phyloP scores from a whole-genome alignment of 495 filamentous ascomycete species.

The Daldinia vernicosa region DNA sequence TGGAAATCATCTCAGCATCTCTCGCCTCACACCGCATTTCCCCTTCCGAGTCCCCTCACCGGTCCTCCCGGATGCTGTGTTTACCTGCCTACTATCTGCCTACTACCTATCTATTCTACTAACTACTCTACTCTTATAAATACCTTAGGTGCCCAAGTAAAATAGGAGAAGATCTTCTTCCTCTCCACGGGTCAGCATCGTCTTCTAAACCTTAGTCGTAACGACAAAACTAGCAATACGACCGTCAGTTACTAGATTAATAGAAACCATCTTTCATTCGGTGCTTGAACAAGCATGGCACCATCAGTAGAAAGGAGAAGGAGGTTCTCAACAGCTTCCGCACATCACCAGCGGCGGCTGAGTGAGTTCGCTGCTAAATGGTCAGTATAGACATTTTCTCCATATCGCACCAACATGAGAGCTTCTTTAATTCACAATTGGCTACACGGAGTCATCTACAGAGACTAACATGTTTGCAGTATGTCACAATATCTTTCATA shows the following conservation, averaged over 20 bases:
- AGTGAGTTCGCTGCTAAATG: constrained; percentile 39
- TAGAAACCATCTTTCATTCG: constrained; percentile 4
- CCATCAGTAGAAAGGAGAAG: constrained; percentile 30
- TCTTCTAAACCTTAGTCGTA: neutral
- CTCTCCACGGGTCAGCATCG: neutral
- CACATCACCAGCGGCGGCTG: constrained; percentile 30
- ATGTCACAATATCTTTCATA: constrained; percentile 9
- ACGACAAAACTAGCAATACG: neutral
- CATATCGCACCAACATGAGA: neutral
- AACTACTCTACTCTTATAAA: neutral
- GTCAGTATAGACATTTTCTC: constrained; percentile 22
- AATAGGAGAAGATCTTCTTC: neutral
- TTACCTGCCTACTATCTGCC: neutral
- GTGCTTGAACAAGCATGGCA: constrained; percentile 22
- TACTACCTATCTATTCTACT: neutral
- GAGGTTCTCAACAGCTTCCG: constrained; percentile 34
- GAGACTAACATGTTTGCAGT: constrained; percentile 24
- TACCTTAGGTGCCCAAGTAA: neutral
- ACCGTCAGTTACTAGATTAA: constrained; percentile 10
- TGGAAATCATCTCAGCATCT: constrained; percentile 11
- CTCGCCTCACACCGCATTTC: constrained; percentile 22
- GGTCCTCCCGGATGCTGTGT: constrained; percentile 13
- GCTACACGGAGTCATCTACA: neutral
- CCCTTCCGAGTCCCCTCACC: constrained; percentile 17
- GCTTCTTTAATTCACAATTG: neutral